Evolutionary conservation across 192 early-diverging fungal genomes (phyloP), one percentile per base, ranked within the genome.

Genomic region (Haplosporangium gracile): DNA sequence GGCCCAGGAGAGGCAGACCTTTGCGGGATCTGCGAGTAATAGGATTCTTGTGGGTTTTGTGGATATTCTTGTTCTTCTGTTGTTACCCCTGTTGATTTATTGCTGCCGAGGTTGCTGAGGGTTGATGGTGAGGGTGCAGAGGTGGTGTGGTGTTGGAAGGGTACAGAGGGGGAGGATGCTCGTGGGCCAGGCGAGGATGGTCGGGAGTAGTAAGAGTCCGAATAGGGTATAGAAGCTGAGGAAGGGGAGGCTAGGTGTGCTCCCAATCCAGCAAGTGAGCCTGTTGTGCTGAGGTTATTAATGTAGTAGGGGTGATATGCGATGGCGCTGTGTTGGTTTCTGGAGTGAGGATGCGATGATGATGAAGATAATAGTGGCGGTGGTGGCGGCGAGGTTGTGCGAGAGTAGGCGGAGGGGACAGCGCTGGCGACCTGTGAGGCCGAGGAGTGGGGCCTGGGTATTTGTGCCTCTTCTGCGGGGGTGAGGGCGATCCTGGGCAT

Each of bases 401-500:
- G 77, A n/a, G 49, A 71, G 26, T 85, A 85, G 22, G 82, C 55
- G 8, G 82, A 76, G 5, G 82, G 82, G 6, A 85, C 69, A 16
- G 82, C 82, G 16, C 74, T 55, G 38, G 82, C 82, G 22, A 85
- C 82, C 57, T 85, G 82, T 0, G 82, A 85, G 10, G 82, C 82
- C 1, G 77, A 85, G 26, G 77, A 79, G 32, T 79, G 82, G 34
- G 82, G 82, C 15, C 82, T 77, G 15, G 82, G 82, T 32, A 85
- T 72, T 39, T 75, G 82, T 38, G 82, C 77, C 69, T 85, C 82
- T 57, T 85, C 82, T 38, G 82, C 82, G 9, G 82, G 82, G 68
- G 82, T 85, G 32, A 85, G 82, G 68, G 82, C 82, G 43, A 85
- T 85, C 72, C 82, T 74, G 36, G 82, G 82, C 82, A 85, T 85